Evolutionary conservation across 75 land plant genomes (phyloP), one percentile per base, ranked within the genome.

Genomic region (Selaginella moellendorffii): DNA sequence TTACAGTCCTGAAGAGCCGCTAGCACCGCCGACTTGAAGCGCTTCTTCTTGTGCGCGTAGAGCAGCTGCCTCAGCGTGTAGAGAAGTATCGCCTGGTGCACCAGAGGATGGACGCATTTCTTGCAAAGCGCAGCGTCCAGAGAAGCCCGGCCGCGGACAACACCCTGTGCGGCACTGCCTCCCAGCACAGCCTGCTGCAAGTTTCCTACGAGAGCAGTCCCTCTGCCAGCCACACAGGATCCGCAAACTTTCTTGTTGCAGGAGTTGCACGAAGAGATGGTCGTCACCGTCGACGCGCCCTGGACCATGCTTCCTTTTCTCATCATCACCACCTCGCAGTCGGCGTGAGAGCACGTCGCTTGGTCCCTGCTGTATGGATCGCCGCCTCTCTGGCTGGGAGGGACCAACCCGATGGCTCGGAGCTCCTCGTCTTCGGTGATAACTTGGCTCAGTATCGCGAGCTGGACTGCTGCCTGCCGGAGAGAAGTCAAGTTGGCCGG

Each of bases 231-330:
- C 65, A 69, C 80, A 66, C 96, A 89, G 52, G 79, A 69, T 62
- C 69, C 75, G 64, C 97, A 92, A 19, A 70, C 90, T 62, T 78
- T 86, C 61, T 79, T 78, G 62, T 66, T 12, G 71, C 98, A 93
- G 0, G 64, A 14, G 27, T 76, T 5, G 46, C 46, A 36, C 14
- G 14, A 5, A 36, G 46, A 36, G 14, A 36, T 36, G 14, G 46
- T 5, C 5, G 46, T 14, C 5, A 36, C 46, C 14, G 46, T 36
- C 14, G 46, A 36, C 14, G 46, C 46, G 14, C 14, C 46, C 14
- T 36, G 46, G 5, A 36, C 46, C 46, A 36, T 36, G 46, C 46
- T 36, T 36, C 46, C 46, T 36, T 36, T 36, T 14, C 46, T 36
- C 46, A 36, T 36, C 46, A 36, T 36, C 5, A 28, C 30, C 5